Evolutionary conservation across 352 stramenopile species (phyloP).

Genomic region (Phytophthora foliorum): DNA sequence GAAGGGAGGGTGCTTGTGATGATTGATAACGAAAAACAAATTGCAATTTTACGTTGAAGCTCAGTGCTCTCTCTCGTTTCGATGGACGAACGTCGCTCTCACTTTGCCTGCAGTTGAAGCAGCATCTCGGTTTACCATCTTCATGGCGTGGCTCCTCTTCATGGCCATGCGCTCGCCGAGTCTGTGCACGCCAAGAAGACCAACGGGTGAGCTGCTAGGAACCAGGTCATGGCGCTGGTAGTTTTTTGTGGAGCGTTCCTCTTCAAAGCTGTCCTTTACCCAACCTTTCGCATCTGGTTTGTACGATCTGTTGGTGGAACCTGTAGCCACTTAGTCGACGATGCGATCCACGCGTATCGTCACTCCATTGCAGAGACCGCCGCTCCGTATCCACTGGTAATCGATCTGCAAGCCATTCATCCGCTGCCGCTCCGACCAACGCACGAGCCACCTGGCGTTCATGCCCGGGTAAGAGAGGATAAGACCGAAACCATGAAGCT

Average conservation of each 20-base stretch:
- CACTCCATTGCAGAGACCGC: slow-evolving; percentile 7
- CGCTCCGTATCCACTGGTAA: neutral
- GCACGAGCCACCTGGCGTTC: neutral
- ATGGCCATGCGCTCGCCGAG: slow-evolving; percentile 17
- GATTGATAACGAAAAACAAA: slow-evolving; percentile 48
- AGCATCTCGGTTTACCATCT: slow-evolving; percentile 8
- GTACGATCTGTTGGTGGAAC: slow-evolving; percentile 4
- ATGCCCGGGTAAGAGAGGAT: too few relatives aligned
- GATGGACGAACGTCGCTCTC: slow-evolving; percentile 23
- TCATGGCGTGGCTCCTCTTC: slow-evolving; percentile 18
- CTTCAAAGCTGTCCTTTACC: slow-evolving; percentile 15
- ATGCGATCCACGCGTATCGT: slow-evolving; percentile 5
- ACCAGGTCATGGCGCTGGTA: slow-evolving; percentile 8
- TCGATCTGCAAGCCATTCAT: neutral
- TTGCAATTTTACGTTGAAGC: slow-evolving; percentile 40
- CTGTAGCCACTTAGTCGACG: slow-evolving; percentile 26
- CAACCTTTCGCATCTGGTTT: slow-evolving; percentile 21
- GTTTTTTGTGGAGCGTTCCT: slow-evolving; percentile 11
- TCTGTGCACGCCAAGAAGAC: neutral
- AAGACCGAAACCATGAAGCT: neutral
- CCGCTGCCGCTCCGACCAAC: neutral
- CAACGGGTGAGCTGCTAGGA: slow-evolving; percentile 21
- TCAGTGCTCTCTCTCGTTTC: slow-evolving; percentile 15
- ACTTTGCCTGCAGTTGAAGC: slow-evolving; percentile 26
- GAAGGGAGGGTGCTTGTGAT: slow-evolving; percentile 27